phyloP scores from a whole-genome alignment of 164 flowering plant genomes.

The Magnolia sinica region DNA sequence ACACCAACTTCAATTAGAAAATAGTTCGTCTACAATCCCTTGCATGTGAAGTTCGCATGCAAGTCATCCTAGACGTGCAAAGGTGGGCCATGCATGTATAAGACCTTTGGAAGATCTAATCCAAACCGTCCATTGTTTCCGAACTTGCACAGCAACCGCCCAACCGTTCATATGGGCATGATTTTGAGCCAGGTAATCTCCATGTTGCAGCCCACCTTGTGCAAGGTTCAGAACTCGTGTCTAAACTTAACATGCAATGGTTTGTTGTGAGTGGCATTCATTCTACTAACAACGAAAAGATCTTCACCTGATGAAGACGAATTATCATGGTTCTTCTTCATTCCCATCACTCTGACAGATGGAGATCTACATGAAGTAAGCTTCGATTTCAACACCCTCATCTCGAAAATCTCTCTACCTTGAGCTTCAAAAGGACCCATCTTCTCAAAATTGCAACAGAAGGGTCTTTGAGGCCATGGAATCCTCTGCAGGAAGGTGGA shows the following conservation, averaged over 20 bases:
- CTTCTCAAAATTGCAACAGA: slow-evolving; percentile 12
- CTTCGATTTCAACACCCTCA: slow-evolving; percentile 13
- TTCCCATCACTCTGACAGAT: slow-evolving; percentile 22
- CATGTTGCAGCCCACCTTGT: background rate
- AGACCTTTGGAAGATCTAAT: too few species aligned
- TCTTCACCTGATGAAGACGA: slow-evolving; percentile 21
- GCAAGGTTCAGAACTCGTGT: background rate
- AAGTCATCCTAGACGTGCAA: too few species aligned
- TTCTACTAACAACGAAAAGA: background rate
- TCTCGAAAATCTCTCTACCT: slow-evolving; percentile 12
- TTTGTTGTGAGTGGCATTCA: background rate
- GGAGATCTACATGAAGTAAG: slow-evolving; percentile 9
- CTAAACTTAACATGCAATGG: background rate
- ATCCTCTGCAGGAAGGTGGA: slow-evolving; percentile 11
- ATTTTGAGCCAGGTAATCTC: background rate
- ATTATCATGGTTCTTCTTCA: slow-evolving; percentile 22
- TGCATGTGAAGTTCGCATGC: too few species aligned
- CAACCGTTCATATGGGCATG: too few species aligned
- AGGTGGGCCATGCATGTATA: too few species aligned
- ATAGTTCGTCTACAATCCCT: too few species aligned
- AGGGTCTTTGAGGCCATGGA: slow-evolving; percentile 9
- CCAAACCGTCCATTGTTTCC: too few species aligned
- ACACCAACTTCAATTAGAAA: too few species aligned
- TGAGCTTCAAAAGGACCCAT: slow-evolving; percentile 9
- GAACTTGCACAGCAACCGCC: too few species aligned